A percentile compares a stretch with the other conserved stretches of the same genome.
Conservation (phyloP, 2,329 filamentous ascomycete species). For the Pseudogymnoascus verrucosus region DNA sequence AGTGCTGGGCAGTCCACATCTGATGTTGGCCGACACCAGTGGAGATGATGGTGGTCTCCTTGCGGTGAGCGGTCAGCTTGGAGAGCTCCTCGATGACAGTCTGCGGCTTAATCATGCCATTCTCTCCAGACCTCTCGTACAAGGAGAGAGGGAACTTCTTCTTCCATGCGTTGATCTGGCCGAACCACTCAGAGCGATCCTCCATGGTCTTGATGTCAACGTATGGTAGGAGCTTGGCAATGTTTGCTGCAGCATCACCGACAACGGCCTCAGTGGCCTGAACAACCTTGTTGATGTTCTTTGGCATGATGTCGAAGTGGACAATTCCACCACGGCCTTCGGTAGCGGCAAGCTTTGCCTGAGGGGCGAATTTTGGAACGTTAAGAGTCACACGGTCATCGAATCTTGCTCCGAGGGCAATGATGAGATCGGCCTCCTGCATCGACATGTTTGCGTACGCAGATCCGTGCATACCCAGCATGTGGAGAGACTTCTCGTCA, state of each 20-base stretch:
- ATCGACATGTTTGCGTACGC: slow-evolving; percentile 98
- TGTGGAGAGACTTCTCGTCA: slow-evolving; percentile 89
- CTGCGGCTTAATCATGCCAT: slow-evolving; percentile 88
- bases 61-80: slow-evolving; percentile 69
- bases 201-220: slow-evolving; percentile 53
- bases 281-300: slow-evolving; percentile 99
- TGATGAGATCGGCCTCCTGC: slow-evolving; percentile 92
- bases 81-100: slow-evolving; percentile 85
- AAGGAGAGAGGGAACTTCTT: slow-evolving; percentile 73
- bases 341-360: slow-evolving; percentile 72
- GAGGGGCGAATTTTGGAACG: slow-evolving; percentile 80
- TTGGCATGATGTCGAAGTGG: slow-evolving; percentile 97
- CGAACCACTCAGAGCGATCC: slow-evolving; percentile 78
- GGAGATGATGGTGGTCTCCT: slow-evolving; percentile 77
- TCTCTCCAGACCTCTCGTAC: slow-evolving; percentile 69
- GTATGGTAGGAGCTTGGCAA: slow-evolving; percentile 65
- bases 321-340: slow-evolving; percentile 89
- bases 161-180: slow-evolving; percentile 87
- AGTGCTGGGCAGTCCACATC: slow-evolving; percentile 98
- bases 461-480: slow-evolving; percentile 97
- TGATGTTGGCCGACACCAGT: slow-evolving; percentile 97
- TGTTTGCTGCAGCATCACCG: slow-evolving; percentile 78
- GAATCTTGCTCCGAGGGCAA: slow-evolving; percentile 87
- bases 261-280: slow-evolving; percentile 93
- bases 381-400: slow-evolving; percentile 88